These are phyloP conservation scores for Stylonectria norvegica DNA, from an alignment of 2,329 filamentous ascomycete genomes.

Conservation along the genomic window DNA sequence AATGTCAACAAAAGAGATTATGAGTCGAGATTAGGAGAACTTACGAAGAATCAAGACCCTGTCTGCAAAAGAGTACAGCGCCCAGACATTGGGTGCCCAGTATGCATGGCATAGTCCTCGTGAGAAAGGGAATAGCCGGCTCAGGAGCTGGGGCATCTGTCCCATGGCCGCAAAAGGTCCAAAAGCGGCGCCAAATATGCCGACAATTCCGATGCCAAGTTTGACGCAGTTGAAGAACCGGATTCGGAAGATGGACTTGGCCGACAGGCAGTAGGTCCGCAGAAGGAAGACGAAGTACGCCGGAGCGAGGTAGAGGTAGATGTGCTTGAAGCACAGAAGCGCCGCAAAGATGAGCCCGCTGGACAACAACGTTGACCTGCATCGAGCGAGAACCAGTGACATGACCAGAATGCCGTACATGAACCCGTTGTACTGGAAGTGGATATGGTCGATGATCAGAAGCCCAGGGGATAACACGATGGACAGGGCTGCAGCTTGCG, in stretches of 20 bases:
- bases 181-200: constrained; percentile 76
- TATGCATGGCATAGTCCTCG: constrained; percentile 94
- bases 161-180: constrained; percentile 80
- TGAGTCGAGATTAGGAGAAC: constrained; percentile 26
- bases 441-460: constrained; percentile 95
- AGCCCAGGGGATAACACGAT: constrained; percentile 89
- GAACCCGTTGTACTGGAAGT: constrained; percentile 98
- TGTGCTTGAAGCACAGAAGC: constrained; percentile 93
- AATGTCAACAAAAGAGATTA: constrained; percentile 7
- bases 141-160: constrained; percentile 80
- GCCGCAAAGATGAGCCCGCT: constrained; percentile 82
- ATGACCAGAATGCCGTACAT: constrained; percentile 88
- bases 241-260: constrained; percentile 71
- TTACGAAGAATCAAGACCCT: constrained; percentile 75
- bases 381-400: constrained; percentile 78
- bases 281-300: constrained; percentile 94
- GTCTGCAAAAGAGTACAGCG: constrained; percentile 90
- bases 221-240: constrained; percentile 78
- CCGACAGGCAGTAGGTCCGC: constrained; percentile 81
- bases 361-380: constrained; percentile 67
- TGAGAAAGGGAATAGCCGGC: constrained; percentile 88
- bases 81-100: constrained; percentile 97
- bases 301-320: constrained; percentile 92
- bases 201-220: constrained; percentile 68
- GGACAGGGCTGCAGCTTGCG: constrained; percentile 83